Conservation (phyloP, 164 flowering plant species). For the Piper betle region DNA sequence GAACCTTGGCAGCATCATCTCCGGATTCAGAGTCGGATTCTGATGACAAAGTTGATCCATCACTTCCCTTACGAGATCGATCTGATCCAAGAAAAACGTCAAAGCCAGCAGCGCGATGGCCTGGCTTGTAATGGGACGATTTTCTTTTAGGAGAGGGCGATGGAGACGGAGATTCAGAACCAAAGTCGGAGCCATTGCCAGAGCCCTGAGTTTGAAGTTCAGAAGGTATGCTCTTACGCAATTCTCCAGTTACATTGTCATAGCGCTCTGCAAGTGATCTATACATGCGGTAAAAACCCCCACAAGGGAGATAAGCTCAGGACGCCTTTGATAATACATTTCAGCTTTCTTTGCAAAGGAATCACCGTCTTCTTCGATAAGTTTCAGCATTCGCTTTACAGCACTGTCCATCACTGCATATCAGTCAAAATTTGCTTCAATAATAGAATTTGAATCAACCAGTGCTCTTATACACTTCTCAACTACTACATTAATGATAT, state of each 20-base stretch:
- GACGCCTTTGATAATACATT: slow-evolving; percentile 82
- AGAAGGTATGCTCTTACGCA: slow-evolving; percentile 43
- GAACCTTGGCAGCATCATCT: slow-evolving; percentile 39
- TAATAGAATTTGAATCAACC: neutral
- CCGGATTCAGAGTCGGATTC: slow-evolving; percentile 53
- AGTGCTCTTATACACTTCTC: too few species aligned
- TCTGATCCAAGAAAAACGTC: slow-evolving; percentile 66
- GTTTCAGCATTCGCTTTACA: slow-evolving; percentile 69
- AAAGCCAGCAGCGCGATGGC: slow-evolving; percentile 69
- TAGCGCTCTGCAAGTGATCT: slow-evolving; percentile 85
- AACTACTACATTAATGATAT: too few species aligned
- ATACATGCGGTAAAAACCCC: slow-evolving; percentile 82
- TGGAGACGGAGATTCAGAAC: slow-evolving; percentile 34
- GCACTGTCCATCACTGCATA: slow-evolving; percentile 71
- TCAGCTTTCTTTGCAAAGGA: slow-evolving; percentile 86
- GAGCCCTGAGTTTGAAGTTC: slow-evolving; percentile 65
- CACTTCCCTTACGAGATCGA: slow-evolving; percentile 31
- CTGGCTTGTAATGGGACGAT: slow-evolving; percentile 22
- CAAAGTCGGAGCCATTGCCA: slow-evolving; percentile 32
- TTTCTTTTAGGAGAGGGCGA: slow-evolving; percentile 27
- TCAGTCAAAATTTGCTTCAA: slow-evolving; percentile 1
- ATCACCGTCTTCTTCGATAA: slow-evolving; percentile 90
- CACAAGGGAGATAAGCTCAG: slow-evolving; percentile 57
- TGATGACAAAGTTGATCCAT: slow-evolving; percentile 34
- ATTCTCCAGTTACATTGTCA: slow-evolving; percentile 72